Evolutionary conservation across 768 basidiomycete species (phyloP), one percentile per base, ranked within the genome.

Genomic region (Suillus luteus): DNA sequence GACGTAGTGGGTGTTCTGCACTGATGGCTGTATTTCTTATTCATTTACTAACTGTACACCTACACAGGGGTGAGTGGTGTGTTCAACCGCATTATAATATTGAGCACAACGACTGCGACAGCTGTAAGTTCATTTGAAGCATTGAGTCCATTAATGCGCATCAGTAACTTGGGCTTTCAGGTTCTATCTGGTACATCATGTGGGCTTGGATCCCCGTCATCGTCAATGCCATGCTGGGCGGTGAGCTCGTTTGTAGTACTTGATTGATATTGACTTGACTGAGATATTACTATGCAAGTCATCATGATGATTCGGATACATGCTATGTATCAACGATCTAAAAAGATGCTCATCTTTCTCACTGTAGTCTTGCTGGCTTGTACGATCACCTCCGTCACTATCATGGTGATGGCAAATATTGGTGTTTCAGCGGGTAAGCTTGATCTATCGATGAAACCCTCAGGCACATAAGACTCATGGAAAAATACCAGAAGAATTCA

Each of bases 181-280:
- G 44, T 2, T 0, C 11, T 11, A 11, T n/a, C 2, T 0, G 11
- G 10, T 5, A 46, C 10, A 11, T n/a, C n/a, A n/a, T 11, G 5
- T n/a, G 0, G n/a, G 11, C 10, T 5, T 46, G 44, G 44, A 46
- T 11, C 3, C 44, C 44, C n/a, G n/a, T 46, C 44, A 19, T n/a
- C 44, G 44, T 46, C n/a, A 11, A 46, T 46, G 44, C 10, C 10
- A 46, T 46, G 44, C 44, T 46, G 19, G 44, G 44, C 44, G 19
- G 44, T 46, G 44, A 46, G 44, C n/a, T 46, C 44, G 19, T 19
- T 19, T 44, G 19, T 3, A 1, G 44, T 5, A 46, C n/a, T n/a
- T 46, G n/a, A 2, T 10, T 46, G 44, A n/a, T 5, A 46, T 5
- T 46, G n/a, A 46, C n/a, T 46, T 46, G 4, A 46, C 44, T 46